These are phyloP conservation scores for Neoarthrinium moseri DNA, from an alignment of 2,329 filamentous ascomycete species.

Conservation along the genomic window DNA sequence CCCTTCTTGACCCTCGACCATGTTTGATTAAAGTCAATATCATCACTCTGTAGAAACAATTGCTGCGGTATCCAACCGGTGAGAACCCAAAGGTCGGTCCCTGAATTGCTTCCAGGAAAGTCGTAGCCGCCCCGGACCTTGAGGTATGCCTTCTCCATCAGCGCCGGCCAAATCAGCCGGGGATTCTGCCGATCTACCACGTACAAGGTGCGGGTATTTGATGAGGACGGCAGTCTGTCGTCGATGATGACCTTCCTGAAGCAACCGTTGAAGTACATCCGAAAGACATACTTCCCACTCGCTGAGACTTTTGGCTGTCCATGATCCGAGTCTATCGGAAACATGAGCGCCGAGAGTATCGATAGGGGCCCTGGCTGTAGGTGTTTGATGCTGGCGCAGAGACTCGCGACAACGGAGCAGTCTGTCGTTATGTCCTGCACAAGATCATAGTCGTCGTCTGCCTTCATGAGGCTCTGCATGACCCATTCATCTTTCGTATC, in stretches of 20 bases:
- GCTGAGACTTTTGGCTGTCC: slow-evolving; percentile 62
- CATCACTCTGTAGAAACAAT: slow-evolving; percentile 83
- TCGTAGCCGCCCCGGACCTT: slow-evolving; percentile 96
- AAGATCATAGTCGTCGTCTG: slow-evolving; percentile 67
- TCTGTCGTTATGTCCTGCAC: slow-evolving; percentile 96
- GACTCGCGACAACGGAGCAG: slow-evolving; percentile 93
- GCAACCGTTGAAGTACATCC: slow-evolving; percentile 95
- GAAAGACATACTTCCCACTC: slow-evolving; percentile 87
- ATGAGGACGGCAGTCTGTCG: slow-evolving; percentile 79
- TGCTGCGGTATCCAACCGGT: slow-evolving; percentile 98
- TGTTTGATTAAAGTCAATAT: slow-evolving; percentile 70
- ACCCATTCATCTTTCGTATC: slow-evolving; percentile 2
- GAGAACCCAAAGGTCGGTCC: slow-evolving; percentile 88
- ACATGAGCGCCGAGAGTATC: slow-evolving; percentile 70
- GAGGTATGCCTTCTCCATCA: slow-evolving; percentile 94
- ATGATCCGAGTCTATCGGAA: slow-evolving; percentile 66
- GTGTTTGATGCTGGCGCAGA: slow-evolving; percentile 77
- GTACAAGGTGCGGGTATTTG: slow-evolving; percentile 73
- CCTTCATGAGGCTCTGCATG: slow-evolving; percentile 24
- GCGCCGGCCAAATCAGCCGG: slow-evolving; percentile 81
- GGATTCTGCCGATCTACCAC: slow-evolving; percentile 85
- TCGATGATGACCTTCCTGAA: slow-evolving; percentile 89
- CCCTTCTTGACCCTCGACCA: slow-evolving; percentile 77
- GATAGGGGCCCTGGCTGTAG: slow-evolving; percentile 66
- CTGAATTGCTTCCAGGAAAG: slow-evolving; percentile 96